Percentiles rank a stretch among this genome's conserved stretches.
Conservation (phyloP, 306 rosid species). For the Benincasa hispida region DNA sequence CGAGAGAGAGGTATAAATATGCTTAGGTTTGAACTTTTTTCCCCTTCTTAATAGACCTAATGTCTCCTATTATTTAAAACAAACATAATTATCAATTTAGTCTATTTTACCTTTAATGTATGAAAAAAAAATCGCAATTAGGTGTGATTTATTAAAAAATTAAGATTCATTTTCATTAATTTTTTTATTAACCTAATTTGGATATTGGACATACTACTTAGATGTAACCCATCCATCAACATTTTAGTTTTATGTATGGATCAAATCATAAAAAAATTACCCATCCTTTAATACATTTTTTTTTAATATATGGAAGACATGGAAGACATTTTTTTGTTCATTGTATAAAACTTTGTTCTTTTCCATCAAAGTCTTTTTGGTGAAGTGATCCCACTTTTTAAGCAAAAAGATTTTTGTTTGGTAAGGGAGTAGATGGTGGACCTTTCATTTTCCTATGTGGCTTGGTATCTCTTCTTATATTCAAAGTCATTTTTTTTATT, state of each 20-base stretch:
- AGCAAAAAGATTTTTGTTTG: not conserved
- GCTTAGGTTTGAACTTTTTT: too few species aligned
- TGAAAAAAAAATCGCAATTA: too few species aligned
- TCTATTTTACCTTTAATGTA: too few species aligned
- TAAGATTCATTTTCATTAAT: too few species aligned
- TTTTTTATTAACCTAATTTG: too few species aligned
- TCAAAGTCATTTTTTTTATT: not conserved
- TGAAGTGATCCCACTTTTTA: not conserved
- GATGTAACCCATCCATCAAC: too few species aligned
- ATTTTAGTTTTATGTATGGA: too few species aligned
- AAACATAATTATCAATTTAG: not conserved
- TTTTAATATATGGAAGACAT: not conserved
- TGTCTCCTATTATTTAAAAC: not conserved
- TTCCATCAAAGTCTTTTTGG: not conserved
- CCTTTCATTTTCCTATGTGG: not conserved
- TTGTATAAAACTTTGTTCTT: not conserved
- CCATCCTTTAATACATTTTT: not conserved
- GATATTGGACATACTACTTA: not conserved
- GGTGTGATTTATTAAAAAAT: too few species aligned
- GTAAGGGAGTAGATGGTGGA: not conserved
- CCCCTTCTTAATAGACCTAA: not conserved
- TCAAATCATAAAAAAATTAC: too few species aligned
- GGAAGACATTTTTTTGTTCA: too few species aligned
- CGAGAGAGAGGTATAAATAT: too few species aligned
- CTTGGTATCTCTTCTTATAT: not conserved